Base-by-base conservation (phyloP, 164 flowering plant species). In the Umbellularia californica region DNA sequence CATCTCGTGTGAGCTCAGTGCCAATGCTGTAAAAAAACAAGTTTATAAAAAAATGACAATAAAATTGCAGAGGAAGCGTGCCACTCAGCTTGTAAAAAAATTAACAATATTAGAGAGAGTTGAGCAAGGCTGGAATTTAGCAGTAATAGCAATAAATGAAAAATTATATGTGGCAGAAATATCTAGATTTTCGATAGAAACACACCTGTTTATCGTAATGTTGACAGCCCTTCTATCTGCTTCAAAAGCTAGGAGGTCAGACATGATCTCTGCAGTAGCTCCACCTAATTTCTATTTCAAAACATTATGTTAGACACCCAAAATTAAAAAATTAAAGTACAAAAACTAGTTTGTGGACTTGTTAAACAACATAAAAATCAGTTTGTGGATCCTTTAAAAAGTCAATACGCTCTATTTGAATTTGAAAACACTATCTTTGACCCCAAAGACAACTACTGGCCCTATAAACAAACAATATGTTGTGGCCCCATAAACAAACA, bases 181-280 rank as follows among this genome's bases (percentile, higher is more conserved):
- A 52, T 20, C 13, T 14, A 74, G 4, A 50, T 11, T 33, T 9
- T 68, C 51, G 3, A 60, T 5, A 22, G 55, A 13, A 60, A 50
- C 7, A 19, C 41, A 85, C 99, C 99, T 96, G 81, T 96, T 94
- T 58, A 96, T 94, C 69, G 94, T 90, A 76, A 96, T 96, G 81
- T 94, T 94, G 52, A 96, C 95, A 77, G 98, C 97, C 78, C 99
- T 94, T 82, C 98, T 83, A 75, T 96, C 99, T 70, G 99, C 99
- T 85, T 96, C 99, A 84, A 96, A 96, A 47, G 99, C 77, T 55
- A 96, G 90, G 65, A 96, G 92, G 81, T 96, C 97, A 78, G 96
- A 92, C 98, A 96, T 96, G 72, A 96, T 96, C 82, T 90, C 98
- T 50, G 90, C 91, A 67, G 99, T 94, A 50, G 98, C 99, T 58